Evolutionary conservation across 2,329 filamentous ascomycete genomes (phyloP).

Genomic region (Colletotrichum spinosum): DNA sequence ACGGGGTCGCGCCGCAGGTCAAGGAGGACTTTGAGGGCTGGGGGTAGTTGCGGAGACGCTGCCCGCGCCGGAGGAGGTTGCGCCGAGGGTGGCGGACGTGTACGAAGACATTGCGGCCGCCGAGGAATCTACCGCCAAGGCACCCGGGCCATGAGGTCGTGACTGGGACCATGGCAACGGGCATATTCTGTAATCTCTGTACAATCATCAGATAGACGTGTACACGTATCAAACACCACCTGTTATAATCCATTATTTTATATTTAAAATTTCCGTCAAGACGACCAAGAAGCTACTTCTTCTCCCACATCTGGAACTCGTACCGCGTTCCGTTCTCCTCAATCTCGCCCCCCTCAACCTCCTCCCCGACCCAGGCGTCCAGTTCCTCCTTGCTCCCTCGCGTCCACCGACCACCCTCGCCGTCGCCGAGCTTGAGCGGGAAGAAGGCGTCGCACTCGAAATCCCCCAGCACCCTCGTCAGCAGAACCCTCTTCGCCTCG

Average conservation of each 20-base stretch:
- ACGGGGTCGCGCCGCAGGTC: slow-evolving; percentile 46
- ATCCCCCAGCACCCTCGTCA: slow-evolving; percentile 75
- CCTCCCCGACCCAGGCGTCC: slow-evolving; percentile 74
- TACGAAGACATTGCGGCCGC: slow-evolving; percentile 25
- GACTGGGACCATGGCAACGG: neutral
- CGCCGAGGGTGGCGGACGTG: slow-evolving; percentile 39
- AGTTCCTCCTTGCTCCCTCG: slow-evolving; percentile 59
- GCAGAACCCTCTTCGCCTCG: slow-evolving; percentile 71
- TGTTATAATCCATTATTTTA: too few relatives aligned
- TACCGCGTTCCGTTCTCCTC: slow-evolving; percentile 75
- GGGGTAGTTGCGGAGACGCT: slow-evolving; percentile 40
- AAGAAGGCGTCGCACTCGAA: slow-evolving; percentile 85
- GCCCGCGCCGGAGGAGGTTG: slow-evolving; percentile 19
- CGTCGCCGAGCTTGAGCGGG: slow-evolving; percentile 64
- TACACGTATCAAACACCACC: too few relatives aligned
- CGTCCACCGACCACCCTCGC: slow-evolving; percentile 32
- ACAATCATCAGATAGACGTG: slow-evolving; percentile 20
- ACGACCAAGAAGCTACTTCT: slow-evolving; percentile 39
- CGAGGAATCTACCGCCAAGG: slow-evolving; percentile 7
- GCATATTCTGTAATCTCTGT: slow-evolving; percentile 42
- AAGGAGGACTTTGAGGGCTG: slow-evolving; percentile 52
- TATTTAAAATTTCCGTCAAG: too few relatives aligned
- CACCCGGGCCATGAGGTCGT: neutral
- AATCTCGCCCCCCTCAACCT: slow-evolving; percentile 65
- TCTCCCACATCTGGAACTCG: slow-evolving; percentile 82